phyloP scores from a whole-genome alignment of 805 yeast species.

The Starmerella floris region DNA sequence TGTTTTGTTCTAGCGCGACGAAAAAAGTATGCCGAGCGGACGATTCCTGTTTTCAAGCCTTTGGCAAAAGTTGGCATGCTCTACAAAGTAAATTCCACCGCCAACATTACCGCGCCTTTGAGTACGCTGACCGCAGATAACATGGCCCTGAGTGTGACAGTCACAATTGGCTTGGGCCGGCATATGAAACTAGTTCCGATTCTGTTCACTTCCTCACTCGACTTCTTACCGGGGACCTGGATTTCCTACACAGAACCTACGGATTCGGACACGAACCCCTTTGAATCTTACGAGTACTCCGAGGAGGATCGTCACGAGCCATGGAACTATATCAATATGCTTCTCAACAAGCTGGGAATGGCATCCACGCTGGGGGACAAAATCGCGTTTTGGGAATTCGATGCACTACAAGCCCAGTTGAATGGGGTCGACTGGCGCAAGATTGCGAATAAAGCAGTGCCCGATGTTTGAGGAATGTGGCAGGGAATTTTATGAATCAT shows the following conservation, averaged over 20 bases:
- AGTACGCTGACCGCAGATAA: conserved; percentile 50
- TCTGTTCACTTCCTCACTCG: conserved; percentile 32
- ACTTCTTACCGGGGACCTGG: background rate
- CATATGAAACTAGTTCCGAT: conserved; percentile 42
- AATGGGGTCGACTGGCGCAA: conserved; percentile 11
- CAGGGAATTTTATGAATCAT: background rate
- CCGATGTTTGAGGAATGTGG: background rate
- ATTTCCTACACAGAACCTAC: too few species aligned
- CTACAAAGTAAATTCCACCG: conserved; percentile 34
- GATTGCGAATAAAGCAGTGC: conserved; percentile 1
- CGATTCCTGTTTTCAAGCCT: conserved; percentile 39
- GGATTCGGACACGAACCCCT: background rate
- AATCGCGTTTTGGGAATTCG: conserved; percentile 21
- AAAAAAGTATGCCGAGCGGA: conserved; percentile 37
- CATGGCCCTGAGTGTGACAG: conserved; percentile 35
- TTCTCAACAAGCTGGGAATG: conserved; percentile 21
- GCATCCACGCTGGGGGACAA: conserved; percentile 13
- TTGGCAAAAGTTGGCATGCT: conserved; percentile 52
- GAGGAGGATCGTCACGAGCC: conserved; percentile 29
- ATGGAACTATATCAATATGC: conserved; percentile 24
- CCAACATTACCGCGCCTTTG: conserved; percentile 30
- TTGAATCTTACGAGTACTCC: conserved; percentile 38
- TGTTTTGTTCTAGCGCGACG: conserved; percentile 52
- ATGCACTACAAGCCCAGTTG: conserved; percentile 8
- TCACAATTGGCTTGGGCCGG: conserved; percentile 18